A percentile compares a stretch with the other conserved stretches of the same genome.
Conservation (phyloP, 768 basidiomycete species). For the Tephrocybe sp. region DNA sequence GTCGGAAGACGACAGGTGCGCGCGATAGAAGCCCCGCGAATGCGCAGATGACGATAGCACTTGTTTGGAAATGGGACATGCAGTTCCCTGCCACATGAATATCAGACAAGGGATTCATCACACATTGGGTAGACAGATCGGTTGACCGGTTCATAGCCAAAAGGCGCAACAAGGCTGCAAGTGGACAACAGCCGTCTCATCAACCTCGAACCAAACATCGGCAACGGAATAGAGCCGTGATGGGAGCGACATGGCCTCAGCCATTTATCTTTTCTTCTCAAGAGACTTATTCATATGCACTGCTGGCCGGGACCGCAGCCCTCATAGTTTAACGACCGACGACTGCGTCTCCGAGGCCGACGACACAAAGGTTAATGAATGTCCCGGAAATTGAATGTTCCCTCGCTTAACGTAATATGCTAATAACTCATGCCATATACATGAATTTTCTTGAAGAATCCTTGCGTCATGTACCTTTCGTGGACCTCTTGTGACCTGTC, state of each 20-base stretch:
- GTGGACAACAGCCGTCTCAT: no score
- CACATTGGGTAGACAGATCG: slow-evolving; percentile 10
- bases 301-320: no score
- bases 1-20: neutral
- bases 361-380: neutral
- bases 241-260: neutral
- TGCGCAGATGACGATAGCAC: slow-evolving; percentile 6
- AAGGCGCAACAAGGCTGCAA: slow-evolving; percentile 14
- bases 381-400: neutral
- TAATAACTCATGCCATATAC: no score
- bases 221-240: slow-evolving; percentile 11
- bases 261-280: neutral
- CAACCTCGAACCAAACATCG: slow-evolving; percentile 22
- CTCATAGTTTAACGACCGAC: neutral
- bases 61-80: slow-evolving; percentile 11
- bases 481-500: slow-evolving; percentile 1
- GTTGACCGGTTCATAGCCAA: slow-evolving; percentile 7
- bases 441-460: no score
- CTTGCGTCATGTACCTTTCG: no score
- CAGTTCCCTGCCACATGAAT: slow-evolving; percentile 8
- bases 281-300: no score
- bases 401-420: no score
- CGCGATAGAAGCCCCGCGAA: slow-evolving; percentile 6
- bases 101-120: slow-evolving; percentile 14
- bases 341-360: neutral